Base-by-base conservation (phyloP, 2,329 filamentous ascomycete genomes). In the Venturiaceae sp. region DNA sequence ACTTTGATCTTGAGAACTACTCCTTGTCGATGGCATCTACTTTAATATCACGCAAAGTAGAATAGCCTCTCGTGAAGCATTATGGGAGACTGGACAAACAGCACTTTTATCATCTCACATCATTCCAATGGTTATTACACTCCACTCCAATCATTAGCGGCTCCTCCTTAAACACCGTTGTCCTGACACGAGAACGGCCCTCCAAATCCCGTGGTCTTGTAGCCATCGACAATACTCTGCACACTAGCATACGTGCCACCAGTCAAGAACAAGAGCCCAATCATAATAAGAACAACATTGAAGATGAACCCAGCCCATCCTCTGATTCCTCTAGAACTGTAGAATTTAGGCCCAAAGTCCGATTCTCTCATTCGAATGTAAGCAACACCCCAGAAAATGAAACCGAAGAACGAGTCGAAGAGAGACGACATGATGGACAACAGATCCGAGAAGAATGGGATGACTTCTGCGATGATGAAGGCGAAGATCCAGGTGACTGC, bases 361-460 rank as follows among this genome's bases (percentile, higher is more conserved):
- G 81, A 86, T 21, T 75, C 75, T 53, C 87, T 80, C 87, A 92
- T 89, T 58, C 87, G 82, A 67, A 91, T 81, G 68, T 90, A 92
- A 0, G 88, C 88, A 1, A 90, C 81, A 13, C 87, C 88, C 88
- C 88, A 96, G 77, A 96, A 96, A 68, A 96, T 95, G 77, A 96
- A 96, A 26, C 92, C 92, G 66, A 92, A 92, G 79, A 91, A 92
- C 57, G 88, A 92, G 73, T 96, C 90, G 68, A 96, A 96, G 1
- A 96, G 81, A 3, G 90, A 90, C n/a, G 85, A 88, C 86, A 91
- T 88, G 61, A 90, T 77, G 4, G 84, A 85, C n/a, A 81, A 72
- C 63, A 81, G 76, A 61, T 90, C 90, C 8, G 85, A 87, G 75
- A 96, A 96, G 80, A 96, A 96, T 0, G 91, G 91, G 66, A 96